These are phyloP conservation scores for Fusarium concolor DNA, from an alignment of 2,329 filamentous ascomycete species.

Conservation along the genomic window DNA sequence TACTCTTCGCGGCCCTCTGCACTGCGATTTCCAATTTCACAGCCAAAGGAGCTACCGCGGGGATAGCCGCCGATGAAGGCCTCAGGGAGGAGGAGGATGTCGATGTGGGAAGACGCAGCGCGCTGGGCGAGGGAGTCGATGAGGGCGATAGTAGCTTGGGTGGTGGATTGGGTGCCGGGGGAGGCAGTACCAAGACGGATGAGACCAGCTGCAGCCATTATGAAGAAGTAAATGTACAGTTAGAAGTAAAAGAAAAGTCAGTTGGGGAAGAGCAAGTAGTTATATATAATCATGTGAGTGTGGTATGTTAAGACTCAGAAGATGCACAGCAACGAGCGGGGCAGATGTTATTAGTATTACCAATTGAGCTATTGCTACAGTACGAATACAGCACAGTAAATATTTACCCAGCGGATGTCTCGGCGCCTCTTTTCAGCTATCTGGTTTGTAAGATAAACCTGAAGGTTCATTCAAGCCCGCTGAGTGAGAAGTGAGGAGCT, in stretches of 20 bases:
- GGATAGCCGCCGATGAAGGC: slow-evolving; percentile 94
- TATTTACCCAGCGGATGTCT: not conserved
- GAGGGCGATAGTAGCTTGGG: slow-evolving; percentile 70
- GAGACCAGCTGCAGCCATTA: slow-evolving; percentile 40
- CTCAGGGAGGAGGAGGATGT: slow-evolving; percentile 90
- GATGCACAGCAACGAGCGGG: slow-evolving; percentile 25
- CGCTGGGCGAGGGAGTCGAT: slow-evolving; percentile 71
- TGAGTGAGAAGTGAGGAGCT: slow-evolving; percentile 14
- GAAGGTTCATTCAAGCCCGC: not conserved
- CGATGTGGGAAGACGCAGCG: slow-evolving; percentile 67
- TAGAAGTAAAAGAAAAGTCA: not conserved
- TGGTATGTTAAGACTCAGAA: slow-evolving; percentile 2
- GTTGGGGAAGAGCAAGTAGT: not conserved
- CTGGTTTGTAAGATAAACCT: slow-evolving; percentile 8
- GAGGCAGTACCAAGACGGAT: slow-evolving; percentile 69
- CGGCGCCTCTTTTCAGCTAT: slow-evolving; percentile 11
- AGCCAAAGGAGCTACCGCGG: slow-evolving; percentile 81
- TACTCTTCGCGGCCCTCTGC: slow-evolving; percentile 83
- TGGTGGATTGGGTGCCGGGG: slow-evolving; percentile 63
- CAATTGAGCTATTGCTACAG: not conserved
- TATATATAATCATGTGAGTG: slow-evolving; percentile 10
- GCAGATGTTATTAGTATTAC: not conserved
- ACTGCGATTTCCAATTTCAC: slow-evolving; percentile 75
- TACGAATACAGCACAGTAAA: too few relatives aligned
- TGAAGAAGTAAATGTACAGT: not conserved